Percentiles rank a stretch among this genome's conserved stretches.
Conservation (phyloP, 805 yeast species). For the Lipomyces yamadae region DNA sequence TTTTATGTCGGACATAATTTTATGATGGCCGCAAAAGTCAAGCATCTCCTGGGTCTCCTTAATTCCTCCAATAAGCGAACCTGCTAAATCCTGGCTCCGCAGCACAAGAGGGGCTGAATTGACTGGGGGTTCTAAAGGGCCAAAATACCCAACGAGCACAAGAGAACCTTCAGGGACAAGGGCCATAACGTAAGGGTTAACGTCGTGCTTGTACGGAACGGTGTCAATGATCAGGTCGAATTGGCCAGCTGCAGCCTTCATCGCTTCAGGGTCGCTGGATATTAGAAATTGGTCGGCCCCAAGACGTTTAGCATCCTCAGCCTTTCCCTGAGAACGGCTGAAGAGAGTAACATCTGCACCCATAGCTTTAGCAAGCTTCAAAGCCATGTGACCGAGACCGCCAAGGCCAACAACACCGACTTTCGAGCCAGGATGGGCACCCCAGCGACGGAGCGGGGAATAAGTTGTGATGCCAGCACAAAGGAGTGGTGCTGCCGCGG, state of each 20-base stretch:
- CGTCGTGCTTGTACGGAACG: constrained; percentile 55
- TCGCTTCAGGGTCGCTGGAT: constrained; percentile 51
- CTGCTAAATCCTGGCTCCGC: constrained; percentile 55
- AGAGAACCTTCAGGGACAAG: constrained; percentile 63
- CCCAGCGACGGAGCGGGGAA: constrained; percentile 60
- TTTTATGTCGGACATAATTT: no score
- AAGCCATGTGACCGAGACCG: constrained; percentile 68
- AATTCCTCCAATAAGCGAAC: constrained; percentile 66
- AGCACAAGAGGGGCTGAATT: constrained; percentile 27
- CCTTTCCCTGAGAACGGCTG: constrained; percentile 57
- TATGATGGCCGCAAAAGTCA: constrained; percentile 52
- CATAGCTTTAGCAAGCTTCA: constrained; percentile 61
- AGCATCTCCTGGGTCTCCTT: constrained; percentile 69
- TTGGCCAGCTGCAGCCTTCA: constrained; percentile 41
- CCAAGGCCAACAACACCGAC: constrained; percentile 69
- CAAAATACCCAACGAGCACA: constrained; percentile 69
- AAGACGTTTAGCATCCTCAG: constrained; percentile 55
- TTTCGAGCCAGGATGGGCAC: constrained; percentile 54
- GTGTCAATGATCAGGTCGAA: constrained; percentile 62
- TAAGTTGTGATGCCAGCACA: constrained; percentile 78
- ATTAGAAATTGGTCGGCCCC: constrained; percentile 62
- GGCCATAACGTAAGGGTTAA: constrained; percentile 53
- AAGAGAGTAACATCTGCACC: constrained; percentile 64
- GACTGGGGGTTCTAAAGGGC: constrained; percentile 33
- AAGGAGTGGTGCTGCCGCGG: constrained; percentile 68